Conservation (phyloP, 2,329 filamentous ascomycete genomes). For the Botrytis sinoallii region DNA sequence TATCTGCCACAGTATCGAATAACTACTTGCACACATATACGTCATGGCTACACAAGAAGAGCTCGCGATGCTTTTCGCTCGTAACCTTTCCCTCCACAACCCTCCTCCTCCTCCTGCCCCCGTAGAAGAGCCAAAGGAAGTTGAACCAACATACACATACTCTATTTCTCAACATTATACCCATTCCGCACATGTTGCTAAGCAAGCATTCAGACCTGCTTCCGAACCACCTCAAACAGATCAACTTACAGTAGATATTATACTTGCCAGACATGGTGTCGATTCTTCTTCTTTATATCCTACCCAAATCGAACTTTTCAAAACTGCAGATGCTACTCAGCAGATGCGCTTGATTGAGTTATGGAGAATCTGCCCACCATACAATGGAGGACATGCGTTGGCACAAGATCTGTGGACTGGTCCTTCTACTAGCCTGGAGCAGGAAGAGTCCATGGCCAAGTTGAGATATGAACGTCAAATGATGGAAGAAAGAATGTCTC, state of each 20-base stretch:
- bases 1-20: background rate
- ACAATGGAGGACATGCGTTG: slow-evolving; percentile 52
- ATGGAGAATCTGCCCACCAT: slow-evolving; percentile 43
- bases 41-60: slow-evolving; percentile 71
- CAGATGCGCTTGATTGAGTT: slow-evolving; percentile 40
- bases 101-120: slow-evolving; percentile 30
- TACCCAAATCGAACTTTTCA: slow-evolving; percentile 76
- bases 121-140: slow-evolving; percentile 36
- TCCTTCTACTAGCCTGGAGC: slow-evolving; percentile 53
- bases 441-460: slow-evolving; percentile 53
- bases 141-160: slow-evolving; percentile 59
- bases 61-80: slow-evolving; percentile 74
- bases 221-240: slow-evolving; percentile 52
- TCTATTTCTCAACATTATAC: slow-evolving; percentile 80
- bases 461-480: slow-evolving; percentile 56
- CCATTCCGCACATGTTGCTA: slow-evolving; percentile 67
- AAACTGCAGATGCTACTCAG: slow-evolving; percentile 68
- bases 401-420: slow-evolving; percentile 56
- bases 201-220: slow-evolving; percentile 46
- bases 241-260: slow-evolving; percentile 51
- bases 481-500: slow-evolving; percentile 42
- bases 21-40: background rate
- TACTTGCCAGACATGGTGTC: slow-evolving; percentile 65
- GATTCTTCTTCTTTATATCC: slow-evolving; percentile 66
- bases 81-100: slow-evolving; percentile 63